Base-by-base conservation (phyloP, 768 basidiomycete genomes). In the Daedaleopsis sinensis region DNA sequence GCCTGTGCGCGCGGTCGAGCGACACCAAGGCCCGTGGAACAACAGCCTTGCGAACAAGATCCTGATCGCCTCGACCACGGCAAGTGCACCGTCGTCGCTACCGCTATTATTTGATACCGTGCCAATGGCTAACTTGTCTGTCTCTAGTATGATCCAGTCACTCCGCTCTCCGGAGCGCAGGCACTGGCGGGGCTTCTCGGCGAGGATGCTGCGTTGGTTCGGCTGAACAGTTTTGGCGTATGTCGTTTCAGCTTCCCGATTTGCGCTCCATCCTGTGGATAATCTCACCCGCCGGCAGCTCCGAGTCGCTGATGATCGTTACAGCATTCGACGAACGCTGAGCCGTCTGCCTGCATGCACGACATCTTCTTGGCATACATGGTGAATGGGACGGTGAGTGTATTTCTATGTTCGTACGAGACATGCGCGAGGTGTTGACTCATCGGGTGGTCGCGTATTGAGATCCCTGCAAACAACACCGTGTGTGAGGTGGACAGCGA, bases 21-120 rank as follows among this genome's bases (percentile, higher is more conserved):
- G 27, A 7, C 7, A 32, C 27, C 27, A 32, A 32, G 63, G 63
- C 15, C 63, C 65, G 21, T 64, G 46, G 46, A 66, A 66, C 50
- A 24, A 42, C 27, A 61, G 53, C 19, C 49, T 66, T 16, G 47
- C 44, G 23, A 61, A 64, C 39, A 36, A 47, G 32, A 61, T 64
- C 19, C 43, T 66, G 6, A 50, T 66, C 11, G 39, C 60, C 36
- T 48, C 54, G 19, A 64, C 60, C 43, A 21, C 44, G 39, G 65
- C 55, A 7, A 21, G 63, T 65, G 39, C 27, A 37, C 24, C 36
- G 43, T 23, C 15, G 18, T 32, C 24, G 15, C 55, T 32, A 10
- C 37, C 13, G 7, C 12, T 3, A 15, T n/a, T 23, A 15, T 10
- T 1, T 53, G 12, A 50, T n/a, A 37, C 52, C 37, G 5, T 27